Evolutionary conservation across 306 rosid species (phyloP).

Genomic region (Inga oerstediana): DNA sequence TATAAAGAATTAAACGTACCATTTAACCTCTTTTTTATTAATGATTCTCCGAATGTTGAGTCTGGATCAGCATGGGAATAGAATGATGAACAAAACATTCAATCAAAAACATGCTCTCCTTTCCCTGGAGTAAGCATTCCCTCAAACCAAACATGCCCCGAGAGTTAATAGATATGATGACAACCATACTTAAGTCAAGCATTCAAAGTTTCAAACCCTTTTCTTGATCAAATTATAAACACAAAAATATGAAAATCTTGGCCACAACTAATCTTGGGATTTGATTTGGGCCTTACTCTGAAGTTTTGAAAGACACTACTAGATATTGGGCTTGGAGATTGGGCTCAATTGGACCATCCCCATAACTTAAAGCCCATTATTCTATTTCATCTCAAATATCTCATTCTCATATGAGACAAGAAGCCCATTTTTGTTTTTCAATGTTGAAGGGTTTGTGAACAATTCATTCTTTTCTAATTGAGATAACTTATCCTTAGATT

Average conservation of each 20-base stretch:
- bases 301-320: background rate
- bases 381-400: constrained; percentile 45
- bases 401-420: constrained; percentile 69
- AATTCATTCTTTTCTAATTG: constrained; percentile 67
- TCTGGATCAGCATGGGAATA: background rate
- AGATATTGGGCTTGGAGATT: background rate
- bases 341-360: background rate
- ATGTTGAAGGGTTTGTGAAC: constrained; percentile 49
- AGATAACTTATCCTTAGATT: constrained; percentile 62
- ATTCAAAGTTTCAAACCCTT: background rate
- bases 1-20: no score
- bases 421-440: constrained; percentile 38
- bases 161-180: background rate
- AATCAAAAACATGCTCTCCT: background rate
- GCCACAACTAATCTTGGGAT: background rate
- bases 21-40: background rate
- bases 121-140: background rate
- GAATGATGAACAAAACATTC: background rate
- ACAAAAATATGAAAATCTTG: background rate
- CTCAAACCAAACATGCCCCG: background rate
- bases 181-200: background rate
- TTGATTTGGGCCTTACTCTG: background rate
- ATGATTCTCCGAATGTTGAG: background rate
- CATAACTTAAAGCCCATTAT: constrained; percentile 30
- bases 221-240: background rate